Evolutionary conservation across 2,329 filamentous ascomycete genomes (phyloP).

Genomic region (Penicillium sp.): DNA sequence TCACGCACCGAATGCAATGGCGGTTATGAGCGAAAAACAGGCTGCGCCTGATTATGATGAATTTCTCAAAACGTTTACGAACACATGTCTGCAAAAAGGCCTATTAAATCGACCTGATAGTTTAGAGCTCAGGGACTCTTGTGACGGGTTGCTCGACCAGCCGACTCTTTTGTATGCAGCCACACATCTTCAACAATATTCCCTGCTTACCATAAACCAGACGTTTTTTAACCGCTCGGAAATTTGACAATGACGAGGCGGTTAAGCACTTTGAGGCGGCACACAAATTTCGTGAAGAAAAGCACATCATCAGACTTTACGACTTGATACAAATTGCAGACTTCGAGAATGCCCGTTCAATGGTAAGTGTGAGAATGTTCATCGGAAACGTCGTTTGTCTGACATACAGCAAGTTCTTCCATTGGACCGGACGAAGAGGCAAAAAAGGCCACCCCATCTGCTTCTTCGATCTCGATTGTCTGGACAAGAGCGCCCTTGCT

Average conservation of each 20-base stretch:
- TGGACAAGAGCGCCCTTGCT: conserved; percentile 10
- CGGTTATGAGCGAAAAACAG: neutral
- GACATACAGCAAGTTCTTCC: conserved; percentile 22
- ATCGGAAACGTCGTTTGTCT: too few relatives aligned
- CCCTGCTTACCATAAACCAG: conserved; percentile 1
- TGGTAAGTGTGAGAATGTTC: conserved; percentile 13
- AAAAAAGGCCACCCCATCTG: conserved; percentile 22
- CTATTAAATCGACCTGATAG: conserved; percentile 12
- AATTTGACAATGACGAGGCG: conserved; percentile 11
- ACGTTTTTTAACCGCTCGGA: conserved; percentile 23
- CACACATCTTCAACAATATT: neutral
- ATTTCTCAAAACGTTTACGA: neutral
- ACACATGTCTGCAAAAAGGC: neutral
- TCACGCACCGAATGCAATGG: neutral
- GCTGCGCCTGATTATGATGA: neutral
- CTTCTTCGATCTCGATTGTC: conserved; percentile 18
- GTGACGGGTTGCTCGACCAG: conserved; percentile 20
- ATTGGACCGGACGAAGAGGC: conserved; percentile 29
- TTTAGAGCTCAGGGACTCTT: conserved; percentile 12
- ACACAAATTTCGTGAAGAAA: conserved; percentile 14
- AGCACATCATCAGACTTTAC: conserved; percentile 16
- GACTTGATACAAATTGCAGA: conserved; percentile 18
- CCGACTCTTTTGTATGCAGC: conserved; percentile 16
- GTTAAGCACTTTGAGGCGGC: conserved; percentile 20
- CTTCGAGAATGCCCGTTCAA: conserved; percentile 19